Evolutionary conservation across 257 asterid species (phyloP), one percentile per base, ranked within the genome.

Genomic region (Scutellaria baicalensis): DNA sequence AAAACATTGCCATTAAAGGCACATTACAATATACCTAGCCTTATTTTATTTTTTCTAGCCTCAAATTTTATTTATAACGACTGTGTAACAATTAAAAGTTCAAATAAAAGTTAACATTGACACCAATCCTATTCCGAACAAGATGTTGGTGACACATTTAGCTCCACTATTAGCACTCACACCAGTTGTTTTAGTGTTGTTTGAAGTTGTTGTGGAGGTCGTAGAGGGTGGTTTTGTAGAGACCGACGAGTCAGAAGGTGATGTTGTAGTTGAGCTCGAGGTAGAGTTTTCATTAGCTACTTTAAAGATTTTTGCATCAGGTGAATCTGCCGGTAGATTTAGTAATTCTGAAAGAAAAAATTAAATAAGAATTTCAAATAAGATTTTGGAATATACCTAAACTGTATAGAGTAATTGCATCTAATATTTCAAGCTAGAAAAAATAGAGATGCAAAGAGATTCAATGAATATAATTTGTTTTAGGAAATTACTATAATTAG

Each of bases 251-350:
- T 59, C 67, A 0, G 85, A 39, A 11, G 81, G 67, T 8, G 84
- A 51, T 35, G 14, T 13, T 5, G 78, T 71, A 3, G 80, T 48
- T 3, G 89, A 45, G 17, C 43, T 38, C 3, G 82, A 55, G 61
- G 70, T 77, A 57, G 90, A 79, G 67, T 79, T 87, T 16, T 70
- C 82, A 45, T 23, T 77, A 3, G 61, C 86, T 64, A 64, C 77
- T 55, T 85, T 77, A 77, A 87, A 84, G 40, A 84, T 83, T 86
- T 85, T 87, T 31, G 91, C 91, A 55, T 85, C 91, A 0, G 94
- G 78, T 11, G 94, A 87, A 77, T 80, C 83, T 40, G 94, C 78
- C 8, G 91, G 78, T 18, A 87, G 72, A 21, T 85, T 85, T 64
- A 87, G 79, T 51, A 87, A 69, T 7, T 87, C 94, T 87, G 81